A percentile compares a stretch with the other conserved stretches of the same genome.
These are phyloP conservation scores for Grosmannia serpens DNA, from an alignment of 2,329 filamentous ascomycete species.

Conservation along the genomic window DNA sequence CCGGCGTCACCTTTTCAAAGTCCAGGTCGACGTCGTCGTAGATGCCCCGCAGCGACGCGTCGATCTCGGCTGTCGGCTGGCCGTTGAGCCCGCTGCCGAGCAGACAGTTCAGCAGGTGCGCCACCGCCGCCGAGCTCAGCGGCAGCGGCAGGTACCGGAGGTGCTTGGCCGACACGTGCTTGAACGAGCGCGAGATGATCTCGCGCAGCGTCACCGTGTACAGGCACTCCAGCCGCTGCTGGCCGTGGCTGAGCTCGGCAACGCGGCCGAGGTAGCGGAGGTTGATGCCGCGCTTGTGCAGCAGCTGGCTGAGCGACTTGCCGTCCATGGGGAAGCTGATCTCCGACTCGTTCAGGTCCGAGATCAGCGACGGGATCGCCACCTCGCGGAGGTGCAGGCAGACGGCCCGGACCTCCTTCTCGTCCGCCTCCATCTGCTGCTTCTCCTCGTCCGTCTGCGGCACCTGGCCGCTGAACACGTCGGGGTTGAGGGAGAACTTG, in stretches of 20 bases:
- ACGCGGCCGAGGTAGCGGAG: slow-evolving; percentile 88
- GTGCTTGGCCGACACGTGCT: slow-evolving; percentile 75
- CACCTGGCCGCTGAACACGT: slow-evolving; percentile 85
- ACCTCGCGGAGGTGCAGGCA: slow-evolving; percentile 66
- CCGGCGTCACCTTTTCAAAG: slow-evolving; percentile 70
- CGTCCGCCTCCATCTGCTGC: slow-evolving; percentile 68
- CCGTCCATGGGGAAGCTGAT: slow-evolving; percentile 98
- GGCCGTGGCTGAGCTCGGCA: slow-evolving; percentile 52
- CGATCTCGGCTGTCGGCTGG: slow-evolving; percentile 68
- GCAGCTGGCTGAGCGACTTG: slow-evolving; percentile 72
- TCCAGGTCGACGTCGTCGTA: slow-evolving; percentile 74
- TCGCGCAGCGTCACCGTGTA: slow-evolving; percentile 72
- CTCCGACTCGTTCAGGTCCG: slow-evolving; percentile 82
- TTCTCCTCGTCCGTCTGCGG: slow-evolving; percentile 89
- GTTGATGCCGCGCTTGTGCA: slow-evolving; percentile 97
- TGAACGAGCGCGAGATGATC: slow-evolving; percentile 92
- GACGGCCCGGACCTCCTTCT: slow-evolving; percentile 75
- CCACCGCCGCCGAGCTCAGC: slow-evolving; percentile 66
- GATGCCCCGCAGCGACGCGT: slow-evolving; percentile 59
- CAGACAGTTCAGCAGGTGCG: slow-evolving; percentile 89
- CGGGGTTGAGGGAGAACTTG: slow-evolving; percentile 80
- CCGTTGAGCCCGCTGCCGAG: slow-evolving; percentile 65
- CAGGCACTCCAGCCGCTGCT: slow-evolving; percentile 64
- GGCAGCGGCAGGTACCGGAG: slow-evolving; percentile 69
- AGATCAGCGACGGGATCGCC: slow-evolving; percentile 73